These are phyloP conservation scores for Ceratobasidium sp. DNA, from an alignment of 1,284 basidiomycete species.

Conservation along the genomic window DNA sequence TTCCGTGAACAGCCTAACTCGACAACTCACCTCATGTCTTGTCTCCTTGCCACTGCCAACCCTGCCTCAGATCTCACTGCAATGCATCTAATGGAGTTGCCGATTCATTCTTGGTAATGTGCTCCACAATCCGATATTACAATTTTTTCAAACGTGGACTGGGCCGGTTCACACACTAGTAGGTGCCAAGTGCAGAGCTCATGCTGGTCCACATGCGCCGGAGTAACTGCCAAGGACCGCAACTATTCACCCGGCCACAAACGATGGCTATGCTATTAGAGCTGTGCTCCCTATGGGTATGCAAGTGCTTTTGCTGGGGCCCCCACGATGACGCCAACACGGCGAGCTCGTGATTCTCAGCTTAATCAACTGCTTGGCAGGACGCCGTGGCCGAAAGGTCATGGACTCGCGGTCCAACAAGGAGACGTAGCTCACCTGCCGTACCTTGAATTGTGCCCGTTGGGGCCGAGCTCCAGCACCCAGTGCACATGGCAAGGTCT, in stretches of 20 bases:
- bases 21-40: conserved; percentile 2
- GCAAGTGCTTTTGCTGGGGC: too few species aligned
- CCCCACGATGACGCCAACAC: too few species aligned
- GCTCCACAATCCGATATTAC: not conserved
- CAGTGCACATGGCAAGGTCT: not conserved
- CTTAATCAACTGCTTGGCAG: too few species aligned
- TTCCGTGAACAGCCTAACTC: not conserved
- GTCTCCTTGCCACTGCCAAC: not conserved
- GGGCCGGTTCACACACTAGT: not conserved
- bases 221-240: not conserved
- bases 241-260: too few species aligned
- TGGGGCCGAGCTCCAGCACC: too few species aligned
- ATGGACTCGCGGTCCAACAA: too few species aligned
- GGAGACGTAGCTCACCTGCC: too few species aligned
- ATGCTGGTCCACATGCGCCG: not conserved
- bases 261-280: too few species aligned
- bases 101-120: not conserved
- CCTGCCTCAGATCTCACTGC: not conserved
- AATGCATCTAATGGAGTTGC: conserved; percentile 19
- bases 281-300: too few species aligned
- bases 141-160: too few species aligned
- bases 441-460: not conserved
- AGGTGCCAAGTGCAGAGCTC: not conserved
- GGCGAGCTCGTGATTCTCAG: too few species aligned
- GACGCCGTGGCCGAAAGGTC: too few species aligned